A percentile compares a stretch with the other conserved stretches of the same genome.
Conservation (phyloP, 2,329 filamentous ascomycete genomes). For the Botryotinia convoluta region DNA sequence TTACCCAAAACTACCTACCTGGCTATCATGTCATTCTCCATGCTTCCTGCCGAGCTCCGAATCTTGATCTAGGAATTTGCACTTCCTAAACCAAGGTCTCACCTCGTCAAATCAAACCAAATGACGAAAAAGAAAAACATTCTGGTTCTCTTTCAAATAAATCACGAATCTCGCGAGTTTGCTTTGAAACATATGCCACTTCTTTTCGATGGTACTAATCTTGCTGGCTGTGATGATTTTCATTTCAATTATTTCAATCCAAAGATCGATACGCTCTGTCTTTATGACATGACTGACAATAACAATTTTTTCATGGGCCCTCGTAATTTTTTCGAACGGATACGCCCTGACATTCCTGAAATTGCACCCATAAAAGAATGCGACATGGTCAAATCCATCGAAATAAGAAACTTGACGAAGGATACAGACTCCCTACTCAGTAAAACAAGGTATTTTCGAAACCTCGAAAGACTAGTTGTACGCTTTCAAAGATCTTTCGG, state of each 20-base stretch:
- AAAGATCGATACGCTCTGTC: background rate
- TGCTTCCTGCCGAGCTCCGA: background rate
- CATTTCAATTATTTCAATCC: background rate
- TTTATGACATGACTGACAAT: accelerated
- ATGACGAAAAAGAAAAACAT: background rate
- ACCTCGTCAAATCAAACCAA: background rate
- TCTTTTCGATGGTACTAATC: background rate
- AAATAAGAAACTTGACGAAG: accelerated
- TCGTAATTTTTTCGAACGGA: background rate
- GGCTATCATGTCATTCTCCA: background rate
- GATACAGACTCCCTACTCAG: accelerated
- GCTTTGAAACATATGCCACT: too few relatives aligned
- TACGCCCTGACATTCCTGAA: background rate
- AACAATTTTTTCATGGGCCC: background rate
- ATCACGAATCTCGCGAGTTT: background rate
- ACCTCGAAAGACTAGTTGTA: background rate
- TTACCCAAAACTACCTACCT: background rate
- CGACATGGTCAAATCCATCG: background rate
- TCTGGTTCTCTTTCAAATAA: background rate
- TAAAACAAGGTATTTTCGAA: background rate
- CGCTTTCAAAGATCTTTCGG: accelerated
- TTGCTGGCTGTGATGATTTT: background rate
- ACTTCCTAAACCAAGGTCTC: background rate
- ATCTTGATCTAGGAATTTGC: background rate
- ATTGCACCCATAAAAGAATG: background rate